Evolutionary conservation across 352 stramenopile species (phyloP), one percentile per base, ranked within the genome.

Genomic region (Phytophthora ramorum): DNA sequence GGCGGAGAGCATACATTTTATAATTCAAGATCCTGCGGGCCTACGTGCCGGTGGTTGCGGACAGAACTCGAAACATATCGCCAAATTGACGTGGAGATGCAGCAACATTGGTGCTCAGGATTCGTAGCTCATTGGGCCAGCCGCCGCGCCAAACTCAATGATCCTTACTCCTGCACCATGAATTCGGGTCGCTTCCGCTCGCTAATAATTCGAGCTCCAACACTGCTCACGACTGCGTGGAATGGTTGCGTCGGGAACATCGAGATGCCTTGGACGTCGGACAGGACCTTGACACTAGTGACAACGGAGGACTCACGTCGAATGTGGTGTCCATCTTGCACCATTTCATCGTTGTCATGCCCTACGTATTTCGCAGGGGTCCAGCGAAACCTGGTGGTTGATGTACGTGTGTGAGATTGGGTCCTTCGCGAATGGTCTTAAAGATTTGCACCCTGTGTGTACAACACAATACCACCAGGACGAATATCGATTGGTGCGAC

Each of bases 331-430:
- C 49, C 4, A 55, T 70, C 26, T 44, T 76, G 58, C 69, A 53
- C 32, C n/a, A n/a, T n/a, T 65, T 56, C 54, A 72, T 73, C 14
- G 54, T 73, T 8, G 58, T 58, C 50, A 73, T 66, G 53, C 58
- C 58, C 54, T 73, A 54, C 49, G 48, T 76, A n/a, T 73, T 76
- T 22, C 63, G 63, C n/a, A n/a, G n/a, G n/a, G n/a, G 30, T 76
- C 19, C 63, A 17, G 14, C 53, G 63, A 30, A 76, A 70, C n/a
- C 13, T 69, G 17, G 63, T 73, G 0, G 63, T 73, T 2, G 58
- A 76, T 28, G 63, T 76, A 38, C 24, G 69, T 32, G 28, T 32
- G 1, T 32, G 28, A 32, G 28, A 32, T 32, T 32, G 28, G 28
- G 7, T 32, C 28, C 28, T 32, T 32, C 28, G 28, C 28, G 28